These are phyloP conservation scores for Penicillium expansum DNA, from an alignment of 2,329 filamentous ascomycete genomes.

Conservation along the genomic window DNA sequence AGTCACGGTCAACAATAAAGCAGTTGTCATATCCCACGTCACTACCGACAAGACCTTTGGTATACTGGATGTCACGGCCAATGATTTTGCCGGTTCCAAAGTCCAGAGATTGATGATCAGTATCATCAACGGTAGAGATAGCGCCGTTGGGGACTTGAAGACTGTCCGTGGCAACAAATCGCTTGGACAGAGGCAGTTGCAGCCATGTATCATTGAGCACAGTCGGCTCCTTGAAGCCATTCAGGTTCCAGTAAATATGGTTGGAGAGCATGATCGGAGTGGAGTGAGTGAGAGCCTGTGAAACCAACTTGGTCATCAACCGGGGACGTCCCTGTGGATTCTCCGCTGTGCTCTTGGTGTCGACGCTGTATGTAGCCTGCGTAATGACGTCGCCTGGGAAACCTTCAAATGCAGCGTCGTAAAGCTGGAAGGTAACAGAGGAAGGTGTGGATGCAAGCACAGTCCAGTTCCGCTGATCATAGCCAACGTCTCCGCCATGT, in stretches of 20 bases:
- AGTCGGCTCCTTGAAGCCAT: not conserved
- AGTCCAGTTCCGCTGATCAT: not conserved
- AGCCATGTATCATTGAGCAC: not conserved
- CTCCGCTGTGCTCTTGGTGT: not conserved
- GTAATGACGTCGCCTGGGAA: not conserved
- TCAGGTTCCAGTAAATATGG: not conserved
- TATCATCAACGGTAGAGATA: not conserved
- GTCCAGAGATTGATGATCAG: not conserved
- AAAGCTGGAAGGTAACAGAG: not conserved
- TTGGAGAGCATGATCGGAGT: not conserved
- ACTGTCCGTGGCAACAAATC: not conserved
- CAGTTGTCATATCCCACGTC: not conserved
- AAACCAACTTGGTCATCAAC: not conserved
- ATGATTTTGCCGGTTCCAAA: not conserved
- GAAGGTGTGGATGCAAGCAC: not conserved
- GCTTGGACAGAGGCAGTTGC: not conserved
- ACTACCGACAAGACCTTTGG: not conserved
- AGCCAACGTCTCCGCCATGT: not conserved
- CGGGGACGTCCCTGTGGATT: not conserved
- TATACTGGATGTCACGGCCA: not conserved
- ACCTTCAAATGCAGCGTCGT: not conserved
- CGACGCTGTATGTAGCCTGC: not conserved
- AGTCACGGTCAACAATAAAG: not conserved
- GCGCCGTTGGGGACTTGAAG: not conserved
- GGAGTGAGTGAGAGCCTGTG: not conserved